Evolutionary conservation across 2,329 filamentous ascomycete genomes (phyloP).

Genomic region (Cladosporium colombiae): DNA sequence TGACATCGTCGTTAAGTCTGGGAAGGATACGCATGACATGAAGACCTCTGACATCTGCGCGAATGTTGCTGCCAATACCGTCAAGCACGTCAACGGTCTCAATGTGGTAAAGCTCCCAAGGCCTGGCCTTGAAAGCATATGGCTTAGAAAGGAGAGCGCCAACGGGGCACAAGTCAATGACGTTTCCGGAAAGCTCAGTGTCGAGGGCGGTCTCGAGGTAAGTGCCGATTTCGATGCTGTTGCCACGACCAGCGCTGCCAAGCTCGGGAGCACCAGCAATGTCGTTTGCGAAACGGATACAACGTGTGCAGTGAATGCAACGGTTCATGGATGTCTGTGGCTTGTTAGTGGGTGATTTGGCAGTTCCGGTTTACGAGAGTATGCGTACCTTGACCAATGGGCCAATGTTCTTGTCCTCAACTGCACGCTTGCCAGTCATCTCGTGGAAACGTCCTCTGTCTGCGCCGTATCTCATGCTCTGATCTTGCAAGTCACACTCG

Average conservation of each 20-base stretch:
- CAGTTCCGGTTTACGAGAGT: background rate
- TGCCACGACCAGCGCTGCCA: slow-evolving; percentile 90
- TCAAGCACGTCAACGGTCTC: slow-evolving; percentile 96
- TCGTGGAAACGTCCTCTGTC: slow-evolving; percentile 98
- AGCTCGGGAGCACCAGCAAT: slow-evolving; percentile 94
- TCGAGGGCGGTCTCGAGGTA: slow-evolving; percentile 94
- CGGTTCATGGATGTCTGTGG: slow-evolving; percentile 92
- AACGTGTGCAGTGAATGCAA: slow-evolving; percentile 98
- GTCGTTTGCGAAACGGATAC: slow-evolving; percentile 96
- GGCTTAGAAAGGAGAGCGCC: slow-evolving; percentile 96
- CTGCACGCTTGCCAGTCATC: slow-evolving; percentile 89
- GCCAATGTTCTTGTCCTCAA: slow-evolving; percentile 99
- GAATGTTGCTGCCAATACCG: slow-evolving; percentile 89
- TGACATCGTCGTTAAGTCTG: slow-evolving; percentile 93
- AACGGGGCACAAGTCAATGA: slow-evolving; percentile 97
- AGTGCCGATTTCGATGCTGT: slow-evolving; percentile 96
- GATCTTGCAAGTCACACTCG: slow-evolving; percentile 98
- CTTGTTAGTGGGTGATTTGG: slow-evolving; percentile 21
- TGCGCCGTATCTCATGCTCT: slow-evolving; percentile 97
- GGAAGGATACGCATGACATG: slow-evolving; percentile 96
- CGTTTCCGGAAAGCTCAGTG: slow-evolving; percentile 92
- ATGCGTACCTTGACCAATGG: slow-evolving; percentile 75
- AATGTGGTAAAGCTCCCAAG: slow-evolving; percentile 95
- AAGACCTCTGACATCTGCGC: slow-evolving; percentile 86
- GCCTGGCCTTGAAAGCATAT: slow-evolving; percentile 93